Base-by-base conservation (phyloP, 1,284 basidiomycete genomes). In the Cutaneotrichosporon cavernicola region DNA sequence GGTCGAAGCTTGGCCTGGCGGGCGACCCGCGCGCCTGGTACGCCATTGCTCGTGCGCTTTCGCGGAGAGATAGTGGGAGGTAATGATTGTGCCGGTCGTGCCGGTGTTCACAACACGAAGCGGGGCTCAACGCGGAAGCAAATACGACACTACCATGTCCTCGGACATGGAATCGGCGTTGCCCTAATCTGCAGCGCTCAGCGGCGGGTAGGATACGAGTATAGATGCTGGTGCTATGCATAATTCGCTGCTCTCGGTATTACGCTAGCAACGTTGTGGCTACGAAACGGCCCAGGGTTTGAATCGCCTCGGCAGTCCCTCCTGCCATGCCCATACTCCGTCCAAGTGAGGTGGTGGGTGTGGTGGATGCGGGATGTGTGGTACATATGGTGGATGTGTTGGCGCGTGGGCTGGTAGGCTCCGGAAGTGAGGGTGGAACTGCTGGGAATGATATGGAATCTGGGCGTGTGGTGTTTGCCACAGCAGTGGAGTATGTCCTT, bases 1-100 rank as follows among this genome's bases (percentile, higher is more conserved):
- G 56, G 36, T 70, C 69, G 32, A 65, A 56, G 51, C 64, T 63
- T 16, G 64, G 66, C 16, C 65, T 61, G 57, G 58, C 62, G 8
- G 65, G 62, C 26, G 60, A 61, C 38, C 64, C 57, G 34, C 63
- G 60, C 14, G 52, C 60, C 30, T 55, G 60, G 40, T 61, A 36
- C 43, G 52, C 52, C 52, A 56, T 61, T 26, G 30, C 51, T 50
- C 49, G 26, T 30, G 47, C 8, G 55, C 18, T 46, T 13, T 22
- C 32, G 38, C 8, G 40, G 21, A 21, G 55, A 34, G 55, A 21
- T 4, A 5, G 22, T 31, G 26, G 49, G 4, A 8, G 43, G 43
- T 36, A 13, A 13, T 36, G 34, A 36, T 18, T 46, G 43, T n/a
- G 40, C 16, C 40, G 14, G 40, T 36, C 11, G 34, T 16, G 40